Evolutionary conservation across 306 rosid genomes (phyloP).

Genomic region (Trifolium pratense): DNA sequence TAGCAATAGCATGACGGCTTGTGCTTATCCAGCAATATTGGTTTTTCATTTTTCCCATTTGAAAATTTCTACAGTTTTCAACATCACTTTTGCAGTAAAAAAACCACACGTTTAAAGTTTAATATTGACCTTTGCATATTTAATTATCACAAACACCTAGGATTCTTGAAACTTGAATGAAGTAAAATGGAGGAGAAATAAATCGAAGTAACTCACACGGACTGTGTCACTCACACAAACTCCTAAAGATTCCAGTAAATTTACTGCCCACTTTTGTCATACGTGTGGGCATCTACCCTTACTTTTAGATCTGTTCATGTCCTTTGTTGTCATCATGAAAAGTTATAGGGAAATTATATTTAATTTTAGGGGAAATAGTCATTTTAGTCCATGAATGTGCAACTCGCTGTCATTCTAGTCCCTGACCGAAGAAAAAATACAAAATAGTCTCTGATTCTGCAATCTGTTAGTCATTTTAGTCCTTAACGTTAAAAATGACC

Average conservation of each 20-base stretch:
- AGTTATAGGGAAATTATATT: neutral
- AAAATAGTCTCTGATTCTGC: too few relatives aligned
- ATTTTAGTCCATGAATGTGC: too few relatives aligned
- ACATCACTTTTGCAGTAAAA: neutral
- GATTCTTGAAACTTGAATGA: constrained; percentile 38
- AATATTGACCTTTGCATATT: neutral
- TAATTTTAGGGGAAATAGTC: too few relatives aligned
- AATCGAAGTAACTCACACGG: constrained; percentile 34
- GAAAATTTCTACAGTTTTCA: neutral
- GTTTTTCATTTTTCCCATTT: neutral
- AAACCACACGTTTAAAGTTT: neutral
- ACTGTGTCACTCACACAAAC: constrained; percentile 42
- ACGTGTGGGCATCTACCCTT: constrained; percentile 69
- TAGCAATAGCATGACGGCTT: neutral
- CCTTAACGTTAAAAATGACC: too few relatives aligned
- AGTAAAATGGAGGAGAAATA: neutral
- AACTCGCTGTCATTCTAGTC: too few relatives aligned
- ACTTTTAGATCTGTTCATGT: constrained; percentile 59
- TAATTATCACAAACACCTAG: constrained; percentile 45
- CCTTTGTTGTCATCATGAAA: constrained; percentile 52
- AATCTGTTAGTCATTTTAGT: too few relatives aligned
- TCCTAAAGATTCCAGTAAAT: constrained; percentile 65
- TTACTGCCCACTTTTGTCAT: constrained; percentile 76
- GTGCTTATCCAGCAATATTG: neutral
- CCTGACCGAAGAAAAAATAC: too few relatives aligned